Percentiles rank a stretch among this genome's conserved stretches.
Evolutionary conservation across 2,329 filamentous ascomycete species (phyloP).

Genomic region (Neonectria faginata): DNA sequence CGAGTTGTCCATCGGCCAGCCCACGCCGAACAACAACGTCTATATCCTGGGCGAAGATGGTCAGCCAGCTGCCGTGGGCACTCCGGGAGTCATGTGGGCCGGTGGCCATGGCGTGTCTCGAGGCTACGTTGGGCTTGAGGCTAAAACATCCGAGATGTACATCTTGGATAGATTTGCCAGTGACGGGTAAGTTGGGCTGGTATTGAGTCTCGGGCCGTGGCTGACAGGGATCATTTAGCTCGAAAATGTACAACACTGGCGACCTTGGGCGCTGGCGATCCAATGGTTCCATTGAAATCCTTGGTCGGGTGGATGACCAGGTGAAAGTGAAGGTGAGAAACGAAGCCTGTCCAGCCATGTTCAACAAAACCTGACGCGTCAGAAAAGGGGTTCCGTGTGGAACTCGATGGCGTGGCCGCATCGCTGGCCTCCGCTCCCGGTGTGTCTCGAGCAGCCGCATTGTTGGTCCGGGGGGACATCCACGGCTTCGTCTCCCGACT

Average conservation of each 20-base stretch:
- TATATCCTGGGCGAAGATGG: constrained; percentile 64
- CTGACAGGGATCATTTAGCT: constrained; percentile 43
- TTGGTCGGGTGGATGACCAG: constrained; percentile 70
- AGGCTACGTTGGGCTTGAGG: constrained; percentile 66
- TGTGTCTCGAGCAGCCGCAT: constrained; percentile 60
- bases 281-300: constrained; percentile 65
- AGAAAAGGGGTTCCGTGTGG: constrained; percentile 66
- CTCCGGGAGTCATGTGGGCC: constrained; percentile 67
- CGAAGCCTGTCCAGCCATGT: neutral
- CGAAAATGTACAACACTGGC: constrained; percentile 70
- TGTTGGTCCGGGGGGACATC: constrained; percentile 61
- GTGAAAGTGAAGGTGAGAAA: constrained; percentile 66
- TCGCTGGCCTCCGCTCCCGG: constrained; percentile 59
- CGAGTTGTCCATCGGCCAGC: constrained; percentile 64
- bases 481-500: constrained; percentile 62
- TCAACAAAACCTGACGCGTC: constrained; percentile 16
- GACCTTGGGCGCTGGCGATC: constrained; percentile 67
- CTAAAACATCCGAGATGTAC: constrained; percentile 63
- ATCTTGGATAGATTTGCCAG: constrained; percentile 62
- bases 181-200: constrained; percentile 57
- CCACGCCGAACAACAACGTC: constrained; percentile 65
- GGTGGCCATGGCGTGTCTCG: constrained; percentile 66
- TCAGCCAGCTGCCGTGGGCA: constrained; percentile 59
- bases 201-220: constrained; percentile 6
- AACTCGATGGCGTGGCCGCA: constrained; percentile 68